These are phyloP conservation scores for Aureobasidium sp. DNA, from an alignment of 2,329 filamentous ascomycete genomes.

Conservation along the genomic window DNA sequence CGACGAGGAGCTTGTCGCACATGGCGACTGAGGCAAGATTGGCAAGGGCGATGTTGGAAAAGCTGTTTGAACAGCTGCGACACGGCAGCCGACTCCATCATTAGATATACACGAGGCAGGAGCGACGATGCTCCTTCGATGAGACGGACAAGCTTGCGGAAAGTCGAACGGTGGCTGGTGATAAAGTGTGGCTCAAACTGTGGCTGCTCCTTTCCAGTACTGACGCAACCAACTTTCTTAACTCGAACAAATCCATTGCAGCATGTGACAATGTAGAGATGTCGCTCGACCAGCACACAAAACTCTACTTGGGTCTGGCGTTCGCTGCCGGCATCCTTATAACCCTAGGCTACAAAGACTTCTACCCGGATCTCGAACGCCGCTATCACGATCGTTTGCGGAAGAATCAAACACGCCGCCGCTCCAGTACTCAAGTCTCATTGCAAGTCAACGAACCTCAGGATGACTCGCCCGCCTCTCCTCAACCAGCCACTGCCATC, in stretches of 20 bases:
- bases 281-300: slow-evolving; percentile 9
- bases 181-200: background rate
- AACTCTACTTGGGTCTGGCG: slow-evolving; percentile 19
- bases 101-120: background rate
- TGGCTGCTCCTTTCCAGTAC: background rate
- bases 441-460: slow-evolving; percentile 29
- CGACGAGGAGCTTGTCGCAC: slow-evolving; percentile 13
- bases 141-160: background rate
- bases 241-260: background rate
- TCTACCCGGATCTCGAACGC: slow-evolving; percentile 67
- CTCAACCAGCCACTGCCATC: slow-evolving; percentile 34
- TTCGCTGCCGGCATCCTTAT: slow-evolving; percentile 72
- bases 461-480: slow-evolving; percentile 3
- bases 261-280: slow-evolving; percentile 14
- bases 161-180: slow-evolving; percentile 1
- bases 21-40: slow-evolving; percentile 35
- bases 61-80: slow-evolving; percentile 77
- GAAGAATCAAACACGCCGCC: slow-evolving; percentile 23
- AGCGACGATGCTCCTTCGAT: background rate
- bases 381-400: slow-evolving; percentile 47
- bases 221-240: background rate
- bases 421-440: slow-evolving; percentile 21
- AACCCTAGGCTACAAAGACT: slow-evolving; percentile 70
- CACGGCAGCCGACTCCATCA: slow-evolving; percentile 76
- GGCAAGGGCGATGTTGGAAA: slow-evolving; percentile 66